A percentile compares a stretch with the other conserved stretches of the same genome.
Evolutionary conservation across 192 early-diverging fungal genomes (phyloP).

Genomic region (Entophlyctis helioformis): DNA sequence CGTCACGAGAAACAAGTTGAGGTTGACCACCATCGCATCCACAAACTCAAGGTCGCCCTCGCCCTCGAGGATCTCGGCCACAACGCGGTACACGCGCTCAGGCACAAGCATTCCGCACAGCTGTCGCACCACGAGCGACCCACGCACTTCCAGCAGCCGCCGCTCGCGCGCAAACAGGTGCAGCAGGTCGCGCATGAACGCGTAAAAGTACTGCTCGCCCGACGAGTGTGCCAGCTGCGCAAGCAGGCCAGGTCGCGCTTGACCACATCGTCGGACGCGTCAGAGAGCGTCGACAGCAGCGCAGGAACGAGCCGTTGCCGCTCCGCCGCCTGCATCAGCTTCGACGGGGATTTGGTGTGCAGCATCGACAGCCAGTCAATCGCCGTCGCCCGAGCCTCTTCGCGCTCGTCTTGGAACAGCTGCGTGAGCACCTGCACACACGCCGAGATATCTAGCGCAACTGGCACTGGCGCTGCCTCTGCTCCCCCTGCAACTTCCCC

Average conservation of each 20-base stretch:
- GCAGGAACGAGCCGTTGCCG: constrained; percentile 27
- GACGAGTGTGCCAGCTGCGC: constrained; percentile 87
- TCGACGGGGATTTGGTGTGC: constrained; percentile 80
- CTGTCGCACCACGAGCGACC: constrained; percentile 85
- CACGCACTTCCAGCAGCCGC: constrained; percentile 76
- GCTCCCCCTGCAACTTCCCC: too few species aligned
- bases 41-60: constrained; percentile 92
- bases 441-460: too few species aligned
- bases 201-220: constrained; percentile 69
- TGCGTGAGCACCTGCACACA: constrained; percentile 65
- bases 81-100: constrained; percentile 76
- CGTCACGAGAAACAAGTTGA: constrained; percentile 93
- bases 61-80: constrained; percentile 77
- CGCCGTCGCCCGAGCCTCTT: constrained; percentile 82
- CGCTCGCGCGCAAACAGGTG: constrained; percentile 83
- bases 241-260: constrained; percentile 83
- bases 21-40: constrained; percentile 92
- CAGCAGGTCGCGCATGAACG: constrained; percentile 85
- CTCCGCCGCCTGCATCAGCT: constrained; percentile 21
- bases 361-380: constrained; percentile 97
- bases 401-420: constrained; percentile 76
- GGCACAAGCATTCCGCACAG: constrained; percentile 83
- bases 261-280: constrained; percentile 90
- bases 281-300: constrained; percentile 82
- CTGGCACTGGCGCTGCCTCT: too few species aligned